Conservation (phyloP, 768 basidiomycete genomes). For the Boletus reticuloceps region DNA sequence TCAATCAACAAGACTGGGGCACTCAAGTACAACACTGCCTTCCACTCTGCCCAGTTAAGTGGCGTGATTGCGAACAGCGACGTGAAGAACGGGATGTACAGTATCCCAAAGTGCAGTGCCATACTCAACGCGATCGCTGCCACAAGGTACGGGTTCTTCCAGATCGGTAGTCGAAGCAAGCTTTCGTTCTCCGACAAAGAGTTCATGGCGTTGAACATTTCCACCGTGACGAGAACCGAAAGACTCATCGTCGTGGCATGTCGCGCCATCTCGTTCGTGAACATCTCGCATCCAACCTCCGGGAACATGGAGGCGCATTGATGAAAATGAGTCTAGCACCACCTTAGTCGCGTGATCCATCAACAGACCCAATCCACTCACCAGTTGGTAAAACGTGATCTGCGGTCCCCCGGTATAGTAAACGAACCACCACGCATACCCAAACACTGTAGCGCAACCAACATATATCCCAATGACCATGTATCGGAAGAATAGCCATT, state of each 20-base stretch:
- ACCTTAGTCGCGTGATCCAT: slow-evolving; percentile 2
- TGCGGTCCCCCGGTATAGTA: slow-evolving; percentile 88
- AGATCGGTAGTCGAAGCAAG: slow-evolving; percentile 81
- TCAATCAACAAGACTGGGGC: slow-evolving; percentile 88
- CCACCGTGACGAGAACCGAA: slow-evolving; percentile 92
- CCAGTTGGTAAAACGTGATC: slow-evolving; percentile 90
- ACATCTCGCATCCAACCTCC: slow-evolving; percentile 94
- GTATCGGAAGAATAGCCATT: slow-evolving; percentile 96
- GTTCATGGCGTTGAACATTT: slow-evolving; percentile 99
- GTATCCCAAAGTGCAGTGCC: slow-evolving; percentile 89
- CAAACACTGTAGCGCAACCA: slow-evolving; percentile 91
- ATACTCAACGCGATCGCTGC: slow-evolving; percentile 88
- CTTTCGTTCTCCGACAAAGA: slow-evolving; percentile 98
- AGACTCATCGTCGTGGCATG: slow-evolving; percentile 94
- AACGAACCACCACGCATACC: slow-evolving; percentile 99
- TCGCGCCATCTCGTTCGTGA: slow-evolving; percentile 81
- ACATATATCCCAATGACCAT: slow-evolving; percentile 93
- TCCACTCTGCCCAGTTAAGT: slow-evolving; percentile 94
- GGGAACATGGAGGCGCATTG: slow-evolving; percentile 82
- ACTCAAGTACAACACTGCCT: slow-evolving; percentile 84
- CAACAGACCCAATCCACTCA: slow-evolving; percentile 41
- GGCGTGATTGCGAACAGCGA: slow-evolving; percentile 89
- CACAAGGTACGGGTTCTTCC: slow-evolving; percentile 94
- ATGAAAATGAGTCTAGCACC: slow-evolving; percentile 87
- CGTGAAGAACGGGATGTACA: slow-evolving; percentile 97